Conservation (phyloP, 2,329 filamentous ascomycete genomes). For the Grosmannia serpens region DNA sequence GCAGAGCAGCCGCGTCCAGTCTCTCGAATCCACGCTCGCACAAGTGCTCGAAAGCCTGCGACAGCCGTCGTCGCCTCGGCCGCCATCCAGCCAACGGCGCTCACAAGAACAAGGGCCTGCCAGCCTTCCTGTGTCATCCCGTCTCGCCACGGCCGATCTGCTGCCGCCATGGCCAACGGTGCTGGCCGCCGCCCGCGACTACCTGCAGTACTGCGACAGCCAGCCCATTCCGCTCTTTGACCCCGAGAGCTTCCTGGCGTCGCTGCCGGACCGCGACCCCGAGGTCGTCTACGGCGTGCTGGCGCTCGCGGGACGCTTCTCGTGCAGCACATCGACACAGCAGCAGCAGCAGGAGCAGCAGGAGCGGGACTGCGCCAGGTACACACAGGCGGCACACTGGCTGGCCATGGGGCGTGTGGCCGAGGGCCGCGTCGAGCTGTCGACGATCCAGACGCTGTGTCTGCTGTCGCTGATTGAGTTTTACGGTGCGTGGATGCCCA, state of each 20-base stretch:
- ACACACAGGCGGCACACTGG: background rate
- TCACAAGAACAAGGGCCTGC: background rate
- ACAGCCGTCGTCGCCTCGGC: background rate
- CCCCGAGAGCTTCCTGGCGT: background rate
- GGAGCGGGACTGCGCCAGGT: background rate
- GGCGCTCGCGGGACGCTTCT: background rate
- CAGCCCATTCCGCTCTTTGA: constrained; percentile 3
- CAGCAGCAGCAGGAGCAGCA: background rate
- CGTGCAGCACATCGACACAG: background rate
- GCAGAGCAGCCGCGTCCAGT: background rate
- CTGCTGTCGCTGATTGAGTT: background rate
- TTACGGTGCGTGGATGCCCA: background rate
- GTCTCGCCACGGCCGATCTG: background rate
- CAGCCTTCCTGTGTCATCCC: background rate
- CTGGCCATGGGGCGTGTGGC: background rate
- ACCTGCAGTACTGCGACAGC: constrained; percentile 1
- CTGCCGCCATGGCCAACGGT: background rate
- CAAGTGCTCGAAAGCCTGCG: background rate
- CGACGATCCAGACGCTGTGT: constrained; percentile 4
- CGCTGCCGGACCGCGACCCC: background rate
- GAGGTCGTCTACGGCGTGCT: background rate
- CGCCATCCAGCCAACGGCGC: background rate
- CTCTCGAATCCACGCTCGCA: constrained; percentile 1
- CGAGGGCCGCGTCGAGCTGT: constrained; percentile 3
- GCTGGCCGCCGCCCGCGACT: background rate